Evolutionary conservation across 192 early-diverging fungal species (phyloP).

Genomic region (Cetraspora pellucida): DNA sequence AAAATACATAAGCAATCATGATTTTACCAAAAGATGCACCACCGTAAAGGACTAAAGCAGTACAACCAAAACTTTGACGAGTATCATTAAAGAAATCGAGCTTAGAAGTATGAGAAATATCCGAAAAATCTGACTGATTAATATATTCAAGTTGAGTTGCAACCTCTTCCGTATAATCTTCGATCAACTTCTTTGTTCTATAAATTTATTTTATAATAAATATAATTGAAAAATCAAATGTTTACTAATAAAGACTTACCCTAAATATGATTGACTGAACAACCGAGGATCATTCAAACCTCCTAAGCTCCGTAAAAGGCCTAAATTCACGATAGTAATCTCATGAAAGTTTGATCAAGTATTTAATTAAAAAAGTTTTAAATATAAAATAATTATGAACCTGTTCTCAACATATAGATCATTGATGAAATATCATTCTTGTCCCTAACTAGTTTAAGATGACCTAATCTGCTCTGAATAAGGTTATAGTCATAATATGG

Average conservation of each 20-base stretch:
- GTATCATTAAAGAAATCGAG: constrained; percentile 75
- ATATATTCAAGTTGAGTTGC: constrained; percentile 61
- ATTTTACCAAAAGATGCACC: constrained; percentile 67
- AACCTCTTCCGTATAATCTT: constrained; percentile 76
- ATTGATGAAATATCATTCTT: constrained; percentile 57
- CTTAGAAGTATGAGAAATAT: constrained; percentile 55
- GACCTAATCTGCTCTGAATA: constrained; percentile 56
- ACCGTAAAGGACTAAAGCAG: constrained; percentile 74
- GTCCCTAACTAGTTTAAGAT: constrained; percentile 49
- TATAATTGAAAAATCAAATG: not conserved
- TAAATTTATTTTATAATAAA: not conserved
- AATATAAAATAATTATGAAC: constrained; percentile 27
- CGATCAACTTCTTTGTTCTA: constrained; percentile 73
- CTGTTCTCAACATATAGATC: constrained; percentile 65
- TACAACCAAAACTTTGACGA: constrained; percentile 72
- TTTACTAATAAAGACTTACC: constrained; percentile 40
- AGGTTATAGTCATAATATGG: constrained; percentile 67
- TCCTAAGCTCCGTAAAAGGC: constrained; percentile 73
- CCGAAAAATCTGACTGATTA: constrained; percentile 44
- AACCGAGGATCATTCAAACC: constrained; percentile 67
- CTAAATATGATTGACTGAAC: constrained; percentile 59
- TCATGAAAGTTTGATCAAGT: not conserved
- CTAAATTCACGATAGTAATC: constrained; percentile 30
- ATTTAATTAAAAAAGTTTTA: not conserved
- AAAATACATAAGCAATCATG: not conserved